phyloP scores from a whole-genome alignment of 106 monocot species.

The Acanthochlamys bracteata region DNA sequence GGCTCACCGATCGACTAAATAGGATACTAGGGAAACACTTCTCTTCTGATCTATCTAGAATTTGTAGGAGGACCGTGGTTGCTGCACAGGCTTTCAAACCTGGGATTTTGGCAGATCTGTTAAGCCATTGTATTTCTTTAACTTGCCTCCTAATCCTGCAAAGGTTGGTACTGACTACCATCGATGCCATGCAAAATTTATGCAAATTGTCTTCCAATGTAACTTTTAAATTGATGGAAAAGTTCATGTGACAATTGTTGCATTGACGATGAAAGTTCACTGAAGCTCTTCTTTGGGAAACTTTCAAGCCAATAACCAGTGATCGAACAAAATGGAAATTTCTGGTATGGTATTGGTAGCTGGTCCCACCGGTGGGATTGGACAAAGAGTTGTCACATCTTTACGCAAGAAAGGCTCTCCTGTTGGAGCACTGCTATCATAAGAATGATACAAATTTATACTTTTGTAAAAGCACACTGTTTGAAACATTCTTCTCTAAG shows the following conservation, averaged over 20 bases:
- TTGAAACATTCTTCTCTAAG: not conserved
- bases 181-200: not conserved
- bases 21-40: not conserved
- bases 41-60: conserved; percentile 22
- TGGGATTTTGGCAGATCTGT: conserved; percentile 97
- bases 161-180: conserved; percentile 37
- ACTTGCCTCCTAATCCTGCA: conserved; percentile 72
- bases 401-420: conserved; percentile 63
- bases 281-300: conserved; percentile 52
- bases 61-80: conserved; percentile 27
- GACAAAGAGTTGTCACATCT: conserved; percentile 75
- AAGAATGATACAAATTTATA: not conserved
- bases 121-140: conserved; percentile 87
- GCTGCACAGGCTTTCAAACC: conserved; percentile 50
- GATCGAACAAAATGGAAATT: conserved; percentile 49
- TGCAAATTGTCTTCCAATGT: no score
- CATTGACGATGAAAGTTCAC: conserved; percentile 43
- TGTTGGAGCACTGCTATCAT: conserved; percentile 73
- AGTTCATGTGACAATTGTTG: no score
- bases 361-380: conserved; percentile 98
- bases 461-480: not conserved
- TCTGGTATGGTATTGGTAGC: conserved; percentile 69
- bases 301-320: conserved; percentile 29
- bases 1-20: conserved; percentile 14
- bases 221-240: no score